Evolutionary conservation across 805 yeast species (phyloP).

Genomic region (Cyberlindnera suaveolens): DNA sequence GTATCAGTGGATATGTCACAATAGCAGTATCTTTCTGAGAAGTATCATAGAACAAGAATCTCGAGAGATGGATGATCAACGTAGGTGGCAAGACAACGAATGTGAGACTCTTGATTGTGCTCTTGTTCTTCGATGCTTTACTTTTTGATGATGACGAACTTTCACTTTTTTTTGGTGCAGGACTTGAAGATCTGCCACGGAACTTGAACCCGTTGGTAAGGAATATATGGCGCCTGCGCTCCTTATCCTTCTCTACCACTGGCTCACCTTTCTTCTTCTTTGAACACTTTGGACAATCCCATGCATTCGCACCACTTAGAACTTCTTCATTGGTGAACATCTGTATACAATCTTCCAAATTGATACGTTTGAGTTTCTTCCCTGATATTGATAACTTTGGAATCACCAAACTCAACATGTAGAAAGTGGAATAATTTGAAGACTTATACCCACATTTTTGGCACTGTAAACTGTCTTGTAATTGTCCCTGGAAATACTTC

Average conservation of each 20-base stretch:
- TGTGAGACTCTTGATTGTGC: constrained; percentile 57
- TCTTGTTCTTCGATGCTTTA: constrained; percentile 2
- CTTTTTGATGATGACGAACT: constrained; percentile 14
- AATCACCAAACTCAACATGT: constrained; percentile 56
- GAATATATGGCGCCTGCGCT: constrained; percentile 16
- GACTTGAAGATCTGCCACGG: constrained; percentile 26
- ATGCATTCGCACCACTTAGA: constrained; percentile 66
- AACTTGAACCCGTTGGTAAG: constrained; percentile 20
- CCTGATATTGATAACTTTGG: constrained; percentile 31
- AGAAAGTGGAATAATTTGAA: constrained; percentile 54
- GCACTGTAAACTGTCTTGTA: constrained; percentile 59
- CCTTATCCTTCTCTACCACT: constrained; percentile 18
- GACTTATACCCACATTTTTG: constrained; percentile 58
- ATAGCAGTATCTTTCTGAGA: constrained; percentile 46
- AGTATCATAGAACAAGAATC: constrained; percentile 56
- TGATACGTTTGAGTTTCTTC: constrained; percentile 30
- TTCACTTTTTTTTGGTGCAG: constrained; percentile 8
- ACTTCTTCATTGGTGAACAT: constrained; percentile 61
- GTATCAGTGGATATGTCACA: constrained; percentile 49
- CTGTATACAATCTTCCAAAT: constrained; percentile 56
- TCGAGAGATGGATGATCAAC: constrained; percentile 75
- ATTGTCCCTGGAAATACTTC: constrained; percentile 66
- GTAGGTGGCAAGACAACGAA: constrained; percentile 78
- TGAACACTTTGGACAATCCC: constrained; percentile 75
- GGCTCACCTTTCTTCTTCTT: constrained; percentile 15